Base-by-base conservation (phyloP, 208 protist species). In the Wallacemonas sp. region DNA sequence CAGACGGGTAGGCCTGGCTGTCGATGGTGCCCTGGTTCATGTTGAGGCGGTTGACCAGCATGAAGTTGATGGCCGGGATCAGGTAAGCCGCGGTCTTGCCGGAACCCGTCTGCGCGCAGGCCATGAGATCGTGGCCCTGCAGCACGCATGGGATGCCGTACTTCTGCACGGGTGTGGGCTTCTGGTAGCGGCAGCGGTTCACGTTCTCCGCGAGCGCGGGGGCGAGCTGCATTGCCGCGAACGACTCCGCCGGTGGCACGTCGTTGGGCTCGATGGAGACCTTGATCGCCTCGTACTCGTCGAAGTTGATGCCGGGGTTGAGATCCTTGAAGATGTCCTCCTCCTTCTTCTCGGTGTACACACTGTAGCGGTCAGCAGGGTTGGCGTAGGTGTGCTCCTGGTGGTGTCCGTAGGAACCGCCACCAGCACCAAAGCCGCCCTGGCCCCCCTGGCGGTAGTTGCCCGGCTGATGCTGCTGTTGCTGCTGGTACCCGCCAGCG, bases 21-120 rank as follows among this genome's bases (percentile, higher is more conserved):
- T 87, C 84, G 44, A 69, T 72, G 29, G 55, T 61, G 33, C 76
- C 67, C 27, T 67, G 70, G 48, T 49, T 47, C 26, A 77, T 78
- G 68, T 85, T 88, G 41, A 83, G 27, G 65, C 81, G 86, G 72
- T 95, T 95, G 30, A 81, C 58, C 26, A 93, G 73, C 74, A 95
- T 92, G 54, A 86, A 85, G 67, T 92, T 93, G 56, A 99, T 97
- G 36, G 98, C 96, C 17, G 98, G 98, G 21, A 99, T 76, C 1
- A 99, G 83, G 82, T 99, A 99, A 21, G 98, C 98, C 26, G 97
- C 98, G 2, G 98, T 99, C 86, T 99, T 99, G 61, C 98, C 98
- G 17, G 98, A 99, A 56, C 98, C 98, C 21, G 98, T 99, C 86
- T 99, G 98, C 6, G 98, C 98, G 70, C 98, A 99, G 4, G 96